Conservation (phyloP, 768 basidiomycete genomes). For the Zangia roseola region DNA sequence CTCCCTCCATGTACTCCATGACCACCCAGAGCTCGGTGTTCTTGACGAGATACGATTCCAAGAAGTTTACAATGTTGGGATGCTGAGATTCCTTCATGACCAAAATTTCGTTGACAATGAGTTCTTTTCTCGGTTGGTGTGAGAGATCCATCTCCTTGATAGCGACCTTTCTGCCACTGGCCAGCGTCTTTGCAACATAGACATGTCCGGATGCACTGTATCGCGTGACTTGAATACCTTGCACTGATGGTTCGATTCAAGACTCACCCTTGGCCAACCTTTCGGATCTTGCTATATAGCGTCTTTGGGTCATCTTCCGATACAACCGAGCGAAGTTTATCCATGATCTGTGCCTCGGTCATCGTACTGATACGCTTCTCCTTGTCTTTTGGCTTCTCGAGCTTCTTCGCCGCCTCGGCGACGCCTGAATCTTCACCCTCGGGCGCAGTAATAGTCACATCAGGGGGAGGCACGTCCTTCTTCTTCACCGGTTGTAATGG, state of each 20-base stretch:
- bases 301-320: constrained; percentile 82
- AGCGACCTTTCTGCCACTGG: constrained; percentile 84
- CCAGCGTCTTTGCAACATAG: constrained; percentile 90
- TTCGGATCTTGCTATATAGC: constrained; percentile 95
- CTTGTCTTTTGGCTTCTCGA: constrained; percentile 59
- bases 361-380: constrained; percentile 91
- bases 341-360: constrained; percentile 98
- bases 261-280: constrained; percentile 95
- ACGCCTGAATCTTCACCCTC: constrained; percentile 48
- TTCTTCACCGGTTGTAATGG: constrained; percentile 78
- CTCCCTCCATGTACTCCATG: constrained; percentile 99
- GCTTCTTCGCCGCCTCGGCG: constrained; percentile 69
- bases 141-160: constrained; percentile 99
- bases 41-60: constrained; percentile 88
- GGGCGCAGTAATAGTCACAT: constrained; percentile 52
- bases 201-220: constrained; percentile 93
- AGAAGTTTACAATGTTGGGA: constrained; percentile 95
- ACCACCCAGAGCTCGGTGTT: constrained; percentile 93
- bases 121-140: constrained; percentile 93
- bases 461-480: constrained; percentile 33
- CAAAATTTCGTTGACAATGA: constrained; percentile 96
- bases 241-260: background rate
- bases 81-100: constrained; percentile 99
- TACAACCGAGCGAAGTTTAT: constrained; percentile 89
- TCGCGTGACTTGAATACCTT: constrained; percentile 9